A percentile compares a stretch with the other conserved stretches of the same genome.
phyloP scores from a whole-genome alignment of 495 filamentous ascomycete species.

The Tuber aestivum region DNA sequence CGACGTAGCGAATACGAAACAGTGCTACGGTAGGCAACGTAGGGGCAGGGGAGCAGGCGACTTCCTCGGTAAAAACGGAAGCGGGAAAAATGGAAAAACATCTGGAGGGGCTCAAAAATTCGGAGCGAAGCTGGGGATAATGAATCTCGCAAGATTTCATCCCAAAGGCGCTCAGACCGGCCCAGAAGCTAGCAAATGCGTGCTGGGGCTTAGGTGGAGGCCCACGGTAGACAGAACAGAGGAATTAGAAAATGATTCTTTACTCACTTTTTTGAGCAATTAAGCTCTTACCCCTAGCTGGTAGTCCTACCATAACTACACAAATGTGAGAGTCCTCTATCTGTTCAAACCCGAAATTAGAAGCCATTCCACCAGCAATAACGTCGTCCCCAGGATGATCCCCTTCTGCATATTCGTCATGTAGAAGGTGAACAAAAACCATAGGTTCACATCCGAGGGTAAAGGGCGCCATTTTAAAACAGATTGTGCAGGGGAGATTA shows the following conservation, averaged over 20 bases:
- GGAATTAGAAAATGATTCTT: background rate
- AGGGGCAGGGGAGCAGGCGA: background rate
- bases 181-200: background rate
- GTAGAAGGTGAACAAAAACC: constrained; percentile 30
- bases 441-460: constrained; percentile 15
- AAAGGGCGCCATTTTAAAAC: constrained; percentile 25
- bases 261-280: constrained; percentile 89
- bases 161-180: background rate
- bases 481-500: constrained; percentile 6
- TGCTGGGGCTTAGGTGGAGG: background rate
- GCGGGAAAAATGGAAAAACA: background rate
- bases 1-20: constrained; percentile 4
- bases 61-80: background rate
- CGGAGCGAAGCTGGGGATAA: background rate
- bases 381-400: background rate
- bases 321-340: constrained; percentile 92
- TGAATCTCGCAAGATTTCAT: background rate
- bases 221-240: constrained; percentile 7
- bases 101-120: background rate
- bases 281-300: constrained; percentile 90
- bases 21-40: background rate
- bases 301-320: constrained; percentile 97
- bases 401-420: constrained; percentile 18
- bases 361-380: constrained; percentile 19
- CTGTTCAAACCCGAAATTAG: constrained; percentile 49